Percentiles rank a stretch among this genome's conserved stretches.
phyloP scores from a whole-genome alignment of 345 rosid species.

The Salix caprea region DNA sequence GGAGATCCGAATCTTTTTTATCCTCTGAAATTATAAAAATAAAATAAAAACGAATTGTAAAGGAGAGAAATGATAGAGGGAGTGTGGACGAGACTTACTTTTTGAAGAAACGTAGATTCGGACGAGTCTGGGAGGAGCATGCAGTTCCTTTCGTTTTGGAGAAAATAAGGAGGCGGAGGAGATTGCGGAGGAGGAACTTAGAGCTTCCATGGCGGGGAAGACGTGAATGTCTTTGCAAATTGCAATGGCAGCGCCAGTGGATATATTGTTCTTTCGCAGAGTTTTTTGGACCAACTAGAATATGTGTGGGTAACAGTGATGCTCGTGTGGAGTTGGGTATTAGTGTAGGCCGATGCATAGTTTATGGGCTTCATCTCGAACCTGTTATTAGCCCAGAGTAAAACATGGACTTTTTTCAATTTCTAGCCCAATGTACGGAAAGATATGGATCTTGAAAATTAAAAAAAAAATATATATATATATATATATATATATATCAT shows the following conservation, averaged over 20 bases:
- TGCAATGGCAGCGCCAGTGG: not conserved
- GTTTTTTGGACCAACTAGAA: not conserved
- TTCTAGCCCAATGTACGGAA: no score
- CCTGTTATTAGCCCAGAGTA: no score
- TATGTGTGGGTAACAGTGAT: not conserved
- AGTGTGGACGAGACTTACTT: constrained; percentile 32
- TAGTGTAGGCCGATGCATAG: no score
- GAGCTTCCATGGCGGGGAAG: constrained; percentile 48
- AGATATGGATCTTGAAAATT: no score
- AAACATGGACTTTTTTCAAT: no score
- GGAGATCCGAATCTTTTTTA: constrained; percentile 49
- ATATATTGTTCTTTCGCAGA: not conserved
- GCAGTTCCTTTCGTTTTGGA: constrained; percentile 35
- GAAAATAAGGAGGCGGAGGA: constrained; percentile 55
- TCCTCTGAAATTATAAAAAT: constrained; percentile 29
- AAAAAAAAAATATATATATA: no score
- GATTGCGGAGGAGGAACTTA: constrained; percentile 49
- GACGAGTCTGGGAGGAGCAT: constrained; percentile 31
- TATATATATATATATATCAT: no score
- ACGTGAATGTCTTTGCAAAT: not conserved
- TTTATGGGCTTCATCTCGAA: no score
- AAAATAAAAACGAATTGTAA: not conserved
- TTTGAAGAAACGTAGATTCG: constrained; percentile 46
- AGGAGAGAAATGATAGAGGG: no score
- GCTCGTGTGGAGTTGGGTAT: no score